These are phyloP conservation scores for Pestalotiopsis sp. DNA, from an alignment of 2,329 filamentous ascomycete species.

Conservation along the genomic window DNA sequence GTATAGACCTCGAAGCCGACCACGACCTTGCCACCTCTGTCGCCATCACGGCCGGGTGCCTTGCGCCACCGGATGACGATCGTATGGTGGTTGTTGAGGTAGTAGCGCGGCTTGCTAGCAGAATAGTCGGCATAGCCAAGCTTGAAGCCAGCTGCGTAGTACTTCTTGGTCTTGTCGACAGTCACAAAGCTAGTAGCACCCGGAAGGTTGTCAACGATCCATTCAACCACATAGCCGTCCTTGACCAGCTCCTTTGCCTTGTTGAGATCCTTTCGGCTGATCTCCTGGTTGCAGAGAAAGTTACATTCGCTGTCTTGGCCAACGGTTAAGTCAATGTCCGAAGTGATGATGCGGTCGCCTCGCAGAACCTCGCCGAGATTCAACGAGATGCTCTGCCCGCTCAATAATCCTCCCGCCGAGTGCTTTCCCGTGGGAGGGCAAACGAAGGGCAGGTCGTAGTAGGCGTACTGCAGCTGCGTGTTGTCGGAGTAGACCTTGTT, in stretches of 20 bases:
- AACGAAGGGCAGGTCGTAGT: conserved; percentile 85
- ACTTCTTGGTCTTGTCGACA: conserved; percentile 81
- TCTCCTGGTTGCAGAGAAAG: conserved; percentile 70
- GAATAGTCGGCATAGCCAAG: conserved; percentile 76
- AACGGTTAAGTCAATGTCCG: conserved; percentile 82
- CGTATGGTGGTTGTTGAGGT: conserved; percentile 86
- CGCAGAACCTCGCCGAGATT: conserved; percentile 88
- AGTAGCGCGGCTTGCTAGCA: conserved; percentile 64
- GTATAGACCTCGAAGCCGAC: conserved; percentile 90
- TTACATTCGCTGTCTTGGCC: conserved; percentile 73
- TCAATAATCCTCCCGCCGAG: conserved; percentile 69
- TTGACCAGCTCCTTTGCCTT: conserved; percentile 73
- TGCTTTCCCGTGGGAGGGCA: conserved; percentile 76
- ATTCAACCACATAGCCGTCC: conserved; percentile 85
- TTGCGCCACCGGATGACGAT: conserved; percentile 79
- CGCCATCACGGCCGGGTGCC: conserved; percentile 69
- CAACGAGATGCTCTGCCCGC: conserved; percentile 76
- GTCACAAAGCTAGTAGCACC: conserved; percentile 89
- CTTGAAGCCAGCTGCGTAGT: conserved; percentile 90
- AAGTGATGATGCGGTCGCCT: conserved; percentile 82
- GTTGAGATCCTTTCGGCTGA: conserved; percentile 66
- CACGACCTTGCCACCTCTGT: conserved; percentile 75
- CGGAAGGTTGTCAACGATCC: conserved; percentile 91
- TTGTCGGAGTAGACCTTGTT: conserved; percentile 93
- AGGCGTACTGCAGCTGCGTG: conserved; percentile 89